A percentile compares a stretch with the other conserved stretches of the same genome.
Evolutionary conservation across 2,329 filamentous ascomycete species (phyloP).

Genomic region (Colletotrichum coccodes): DNA sequence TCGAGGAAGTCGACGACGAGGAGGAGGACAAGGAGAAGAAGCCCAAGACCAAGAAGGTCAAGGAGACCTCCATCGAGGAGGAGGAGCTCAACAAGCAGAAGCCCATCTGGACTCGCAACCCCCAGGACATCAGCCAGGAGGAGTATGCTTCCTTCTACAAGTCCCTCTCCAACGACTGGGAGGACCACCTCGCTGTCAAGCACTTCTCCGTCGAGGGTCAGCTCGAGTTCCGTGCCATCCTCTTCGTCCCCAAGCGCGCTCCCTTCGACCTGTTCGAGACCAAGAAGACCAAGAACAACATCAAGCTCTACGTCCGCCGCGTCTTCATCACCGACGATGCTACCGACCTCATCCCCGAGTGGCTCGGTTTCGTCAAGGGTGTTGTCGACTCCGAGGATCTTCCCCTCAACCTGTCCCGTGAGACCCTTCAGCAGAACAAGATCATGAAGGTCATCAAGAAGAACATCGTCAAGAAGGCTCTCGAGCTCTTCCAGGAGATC

Average conservation of each 20-base stretch:
- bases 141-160: constrained; percentile 99
- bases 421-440: constrained; percentile 99
- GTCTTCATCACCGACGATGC: constrained; percentile 99
- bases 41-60: constrained; percentile 99
- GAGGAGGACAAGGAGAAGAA: constrained; percentile 90
- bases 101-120: constrained; percentile 99
- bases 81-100: constrained; percentile 99
- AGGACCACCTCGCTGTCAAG: constrained; percentile 99
- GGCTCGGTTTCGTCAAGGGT: constrained; percentile 99
- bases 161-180: constrained; percentile 99
- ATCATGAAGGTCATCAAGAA: constrained; percentile 99
- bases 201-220: constrained; percentile 99
- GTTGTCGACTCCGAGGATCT: constrained; percentile 99
- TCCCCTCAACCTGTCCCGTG: constrained; percentile 98
- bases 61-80: constrained; percentile 98
- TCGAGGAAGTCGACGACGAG: constrained; percentile 90
- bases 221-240: constrained; percentile 99
- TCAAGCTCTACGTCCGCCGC: constrained; percentile 99
- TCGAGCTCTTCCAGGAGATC: constrained; percentile 99
- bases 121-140: constrained; percentile 91
- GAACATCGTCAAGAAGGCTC: constrained; percentile 99
- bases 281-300: constrained; percentile 99
- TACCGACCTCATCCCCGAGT: constrained; percentile 98
- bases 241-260: constrained; percentile 99
- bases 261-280: constrained; percentile 99